Percentiles rank a stretch among this genome's conserved stretches.
These are phyloP conservation scores for Candida stauntonica DNA, from an alignment of 805 yeast genomes.

Conservation along the genomic window DNA sequence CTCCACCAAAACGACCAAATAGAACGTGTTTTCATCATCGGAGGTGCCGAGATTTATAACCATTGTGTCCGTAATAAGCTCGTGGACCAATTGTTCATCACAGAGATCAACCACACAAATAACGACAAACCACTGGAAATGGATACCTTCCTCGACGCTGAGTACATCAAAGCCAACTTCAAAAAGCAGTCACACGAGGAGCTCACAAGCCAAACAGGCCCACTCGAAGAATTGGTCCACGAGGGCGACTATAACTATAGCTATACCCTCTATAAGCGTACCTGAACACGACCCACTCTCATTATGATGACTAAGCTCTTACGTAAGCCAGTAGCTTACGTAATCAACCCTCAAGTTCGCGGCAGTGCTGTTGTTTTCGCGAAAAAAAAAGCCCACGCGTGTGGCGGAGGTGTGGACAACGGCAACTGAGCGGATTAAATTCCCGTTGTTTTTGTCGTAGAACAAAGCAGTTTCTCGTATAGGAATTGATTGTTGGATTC, in stretches of 20 bases:
- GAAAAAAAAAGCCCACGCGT: too few relatives aligned
- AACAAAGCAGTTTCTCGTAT: too few relatives aligned
- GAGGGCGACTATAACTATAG: constrained; percentile 52
- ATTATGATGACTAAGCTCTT: too few relatives aligned
- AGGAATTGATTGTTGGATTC: too few relatives aligned
- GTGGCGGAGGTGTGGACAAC: too few relatives aligned
- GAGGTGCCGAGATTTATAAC: constrained; percentile 86
- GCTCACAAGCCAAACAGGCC: constrained; percentile 37
- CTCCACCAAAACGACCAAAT: constrained; percentile 30
- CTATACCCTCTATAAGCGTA: constrained; percentile 55
- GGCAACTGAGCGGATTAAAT: too few relatives aligned
- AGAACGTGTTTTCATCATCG: constrained; percentile 75
- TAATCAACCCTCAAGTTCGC: too few relatives aligned
- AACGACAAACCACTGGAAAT: constrained; percentile 35
- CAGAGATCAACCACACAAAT: constrained; percentile 50
- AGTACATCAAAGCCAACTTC: constrained; percentile 33
- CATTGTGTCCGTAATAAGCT: constrained; percentile 42
- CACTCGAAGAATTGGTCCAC: constrained; percentile 26
- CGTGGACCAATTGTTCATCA: constrained; percentile 57
- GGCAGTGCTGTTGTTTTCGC: neutral
- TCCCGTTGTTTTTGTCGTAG: too few relatives aligned
- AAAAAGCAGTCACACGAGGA: constrained; percentile 29
- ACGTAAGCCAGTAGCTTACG: neutral
- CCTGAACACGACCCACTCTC: constrained; percentile 1
- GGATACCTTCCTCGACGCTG: constrained; percentile 63